phyloP scores from a whole-genome alignment of 2,329 filamentous ascomycete genomes.

The Neoscytalidium dimidiatum region DNA sequence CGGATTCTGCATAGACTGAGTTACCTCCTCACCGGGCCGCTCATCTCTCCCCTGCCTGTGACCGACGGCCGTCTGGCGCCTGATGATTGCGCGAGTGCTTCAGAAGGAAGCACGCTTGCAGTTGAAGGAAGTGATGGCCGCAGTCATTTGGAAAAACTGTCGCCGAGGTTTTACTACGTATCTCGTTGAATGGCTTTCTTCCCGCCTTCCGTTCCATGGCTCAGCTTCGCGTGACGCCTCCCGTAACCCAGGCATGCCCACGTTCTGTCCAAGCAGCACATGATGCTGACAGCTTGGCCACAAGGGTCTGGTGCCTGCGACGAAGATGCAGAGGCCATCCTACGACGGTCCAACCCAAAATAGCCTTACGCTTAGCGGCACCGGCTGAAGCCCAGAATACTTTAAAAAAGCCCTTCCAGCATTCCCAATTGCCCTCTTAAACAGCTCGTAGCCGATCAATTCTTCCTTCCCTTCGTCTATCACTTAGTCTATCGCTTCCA shows the following conservation, averaged over 20 bases:
- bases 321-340: background rate
- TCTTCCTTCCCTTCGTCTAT: background rate
- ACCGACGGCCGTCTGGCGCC: background rate
- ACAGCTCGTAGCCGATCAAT: background rate
- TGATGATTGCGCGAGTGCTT: background rate
- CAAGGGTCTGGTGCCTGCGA: background rate
- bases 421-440: background rate
- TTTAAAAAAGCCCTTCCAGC: background rate
- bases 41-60: background rate
- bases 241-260: background rate
- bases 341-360: background rate
- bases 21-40: background rate
- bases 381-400: background rate
- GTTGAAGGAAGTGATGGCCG: background rate
- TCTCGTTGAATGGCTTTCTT: background rate
- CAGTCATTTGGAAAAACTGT: background rate
- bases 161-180: background rate
- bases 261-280: background rate
- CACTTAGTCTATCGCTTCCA: background rate
- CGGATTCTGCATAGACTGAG: background rate
- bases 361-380: background rate
- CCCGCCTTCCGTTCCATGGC: slow-evolving; percentile 9
- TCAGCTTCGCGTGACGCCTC: slow-evolving; percentile 7
- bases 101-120: background rate
- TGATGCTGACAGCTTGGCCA: slow-evolving; percentile 1